Conservation (phyloP, 306 rosid genomes). For the Chamaecrista fasciculata region DNA sequence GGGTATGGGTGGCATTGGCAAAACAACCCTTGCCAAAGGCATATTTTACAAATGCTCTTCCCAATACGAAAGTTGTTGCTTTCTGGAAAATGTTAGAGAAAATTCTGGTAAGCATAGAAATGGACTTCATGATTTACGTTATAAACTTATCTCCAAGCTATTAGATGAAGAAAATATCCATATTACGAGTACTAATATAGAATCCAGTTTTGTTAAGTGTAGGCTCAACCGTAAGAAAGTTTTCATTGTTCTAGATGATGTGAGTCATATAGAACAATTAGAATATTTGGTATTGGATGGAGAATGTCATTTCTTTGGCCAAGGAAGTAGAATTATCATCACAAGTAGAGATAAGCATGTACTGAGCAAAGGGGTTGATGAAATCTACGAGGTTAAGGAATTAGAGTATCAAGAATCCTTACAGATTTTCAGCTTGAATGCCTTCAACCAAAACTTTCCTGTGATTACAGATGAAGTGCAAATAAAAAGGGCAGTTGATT, state of each 20-base stretch:
- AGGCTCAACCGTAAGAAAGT: not conserved
- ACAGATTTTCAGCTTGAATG: conserved; percentile 11
- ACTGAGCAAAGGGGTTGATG: not conserved
- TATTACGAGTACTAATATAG: not conserved
- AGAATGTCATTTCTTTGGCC: not conserved
- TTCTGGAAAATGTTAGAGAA: not conserved
- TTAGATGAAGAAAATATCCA: not conserved
- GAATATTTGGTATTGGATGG: not conserved
- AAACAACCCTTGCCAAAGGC: not conserved
- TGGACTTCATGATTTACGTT: not conserved
- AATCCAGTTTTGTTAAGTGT: not conserved
- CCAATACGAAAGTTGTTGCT: not conserved
- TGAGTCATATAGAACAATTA: not conserved
- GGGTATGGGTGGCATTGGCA: conserved; percentile 8
- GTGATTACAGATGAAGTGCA: not conserved
- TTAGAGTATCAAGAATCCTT: conserved; percentile 12
- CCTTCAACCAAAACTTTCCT: not conserved
- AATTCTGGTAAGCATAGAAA: not conserved
- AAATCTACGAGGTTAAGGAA: not conserved
- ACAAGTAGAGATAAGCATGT: not conserved
- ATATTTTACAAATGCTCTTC: not conserved
- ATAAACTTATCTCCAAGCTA: not conserved
- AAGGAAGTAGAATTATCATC: not conserved
- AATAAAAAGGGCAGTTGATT: not conserved
- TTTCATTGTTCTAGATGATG: conserved; percentile 8